Evolutionary conservation across 805 yeast species (phyloP).

Genomic region (Kazachstania kunashirensis): DNA sequence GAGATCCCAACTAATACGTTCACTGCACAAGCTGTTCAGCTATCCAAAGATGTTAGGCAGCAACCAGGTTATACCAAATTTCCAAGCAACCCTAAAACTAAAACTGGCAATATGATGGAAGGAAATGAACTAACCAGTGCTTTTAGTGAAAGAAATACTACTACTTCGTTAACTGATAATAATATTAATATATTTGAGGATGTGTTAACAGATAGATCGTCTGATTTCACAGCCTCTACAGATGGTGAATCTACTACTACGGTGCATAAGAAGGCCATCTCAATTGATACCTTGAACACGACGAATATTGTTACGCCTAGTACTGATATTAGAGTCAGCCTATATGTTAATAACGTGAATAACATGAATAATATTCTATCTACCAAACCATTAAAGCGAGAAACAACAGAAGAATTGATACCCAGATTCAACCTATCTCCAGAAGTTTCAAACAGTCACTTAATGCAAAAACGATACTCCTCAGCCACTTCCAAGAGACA

Average conservation of each 20-base stretch:
- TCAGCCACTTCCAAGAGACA: not conserved
- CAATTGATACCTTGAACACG: conserved; percentile 27
- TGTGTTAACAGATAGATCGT: conserved; percentile 18
- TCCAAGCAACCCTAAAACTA: not conserved
- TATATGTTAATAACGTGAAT: conserved; percentile 19
- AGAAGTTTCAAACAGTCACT: conserved; percentile 12
- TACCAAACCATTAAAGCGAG: conserved; percentile 17
- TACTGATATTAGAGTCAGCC: conserved; percentile 27
- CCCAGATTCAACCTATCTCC: conserved; percentile 26
- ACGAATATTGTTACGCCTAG: conserved; percentile 23
- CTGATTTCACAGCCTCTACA: conserved; percentile 17
- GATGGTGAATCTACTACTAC: conserved; percentile 15
- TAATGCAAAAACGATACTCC: conserved; percentile 20
- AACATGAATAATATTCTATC: conserved; percentile 2
- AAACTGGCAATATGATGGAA: not conserved
- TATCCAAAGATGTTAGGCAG: conserved; percentile 11
- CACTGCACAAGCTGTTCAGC: conserved; percentile 26
- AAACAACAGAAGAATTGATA: conserved; percentile 28
- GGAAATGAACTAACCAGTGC: not conserved
- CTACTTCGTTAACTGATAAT: not conserved
- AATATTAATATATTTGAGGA: conserved; percentile 25
- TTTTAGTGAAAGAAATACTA: not conserved
- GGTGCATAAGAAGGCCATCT: conserved; percentile 26
- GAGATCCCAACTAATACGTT: conserved; percentile 23
- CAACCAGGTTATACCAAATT: not conserved